Evolutionary conservation across 495 filamentous ascomycete species (phyloP), one percentile per base, ranked within the genome.

Genomic region (Trichoderma asperelloides): DNA sequence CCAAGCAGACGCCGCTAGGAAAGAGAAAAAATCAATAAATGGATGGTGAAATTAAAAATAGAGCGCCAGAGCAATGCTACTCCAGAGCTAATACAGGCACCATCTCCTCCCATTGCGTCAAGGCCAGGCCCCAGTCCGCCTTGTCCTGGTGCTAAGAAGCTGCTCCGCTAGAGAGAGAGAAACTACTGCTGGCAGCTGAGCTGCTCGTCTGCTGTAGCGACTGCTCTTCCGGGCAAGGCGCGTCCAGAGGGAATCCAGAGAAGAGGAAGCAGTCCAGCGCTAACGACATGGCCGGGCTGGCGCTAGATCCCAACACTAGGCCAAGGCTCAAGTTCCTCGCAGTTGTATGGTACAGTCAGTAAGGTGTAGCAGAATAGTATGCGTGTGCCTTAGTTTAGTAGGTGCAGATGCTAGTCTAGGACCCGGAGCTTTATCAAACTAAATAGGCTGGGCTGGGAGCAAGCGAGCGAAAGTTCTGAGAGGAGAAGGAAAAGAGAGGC

Each of bases 71-170:
- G 18, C 2, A n/a, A 18, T 9, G 47, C 47, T 51, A 51, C 47
- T 51, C 47, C 47, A 51, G 47, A 51, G 47, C 47, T 51, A 51
- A 51, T 51, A n/a, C 47, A 51, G 47, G 47, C 18, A 51, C 47
- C 47, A 23, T n/a, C 18, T n/a, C 47, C 47, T 51, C 3, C 8
- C 47, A 45, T 45, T 18, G 41, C 41, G 41, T 45, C 41, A 18
- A 9, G 47, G 47, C 18, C 21, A 51, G 21, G 47, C 15, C 47
- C 16, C 47, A 51, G 47, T 51, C 47, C 47, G 47, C 33, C 33
- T 37, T 37, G 33, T 37, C 33, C 33, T 8, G 33, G 33, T 51
- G 47, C 47, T 51, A 9, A 9, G 16, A 21, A 51, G 16, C 47
- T 51, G 45, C 47, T 18, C 33, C 33, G 9, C 33, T 8, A 37